Base-by-base conservation (phyloP, 352 stramenopile genomes). In the Phytopythium montanum region DNA sequence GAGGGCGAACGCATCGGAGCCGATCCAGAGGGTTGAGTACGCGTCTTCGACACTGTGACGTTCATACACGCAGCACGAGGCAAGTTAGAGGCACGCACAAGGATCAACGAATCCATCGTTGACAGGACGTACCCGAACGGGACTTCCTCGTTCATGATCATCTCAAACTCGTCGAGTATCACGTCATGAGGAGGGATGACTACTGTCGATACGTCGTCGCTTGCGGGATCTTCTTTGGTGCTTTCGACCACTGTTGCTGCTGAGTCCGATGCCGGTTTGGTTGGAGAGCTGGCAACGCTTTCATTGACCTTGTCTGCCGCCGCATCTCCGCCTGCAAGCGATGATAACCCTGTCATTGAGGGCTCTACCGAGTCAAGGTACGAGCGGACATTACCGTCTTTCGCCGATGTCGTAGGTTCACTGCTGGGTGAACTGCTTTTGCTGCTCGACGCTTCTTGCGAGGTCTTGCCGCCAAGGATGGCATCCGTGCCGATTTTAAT, bases 401-500 rank as follows among this genome's bases (percentile, higher is more conserved):
- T 56, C 51, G 68, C 56, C 51, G 68, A 58, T 56, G 4, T 41
- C 25, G 38, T n/a, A 0, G 16, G 19, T 26, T 34, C 18, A 42
- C 19, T 25, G n/a, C 21, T 26, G 12, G 12, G 51, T 0, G 21
- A 33, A 13, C 19, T 57, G 21, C 10, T 7, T 19, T 5, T 19
- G 41, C 26, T 46, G 42, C 29, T 60, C 3, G 44, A 54, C 29
- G 38, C 16, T 26, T 59, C 13, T 31, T 58, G 53, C 12, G 56
- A 52, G 48, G 19, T 4, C 60, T 63, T 52, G 34, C 77, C 67
- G 1, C 66, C 69, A 54, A 95, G 60, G 1, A 90, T 57, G 16
- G 70, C 84, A 54, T 76, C 65, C 2, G 84, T 92, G 31, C 82
- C 82, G 55, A 76, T 87, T 58, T 90, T 85, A 41, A 93, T 95